Conservation (phyloP, 192 early-diverging fungal genomes). For the Gamsiella multidivaricata region DNA sequence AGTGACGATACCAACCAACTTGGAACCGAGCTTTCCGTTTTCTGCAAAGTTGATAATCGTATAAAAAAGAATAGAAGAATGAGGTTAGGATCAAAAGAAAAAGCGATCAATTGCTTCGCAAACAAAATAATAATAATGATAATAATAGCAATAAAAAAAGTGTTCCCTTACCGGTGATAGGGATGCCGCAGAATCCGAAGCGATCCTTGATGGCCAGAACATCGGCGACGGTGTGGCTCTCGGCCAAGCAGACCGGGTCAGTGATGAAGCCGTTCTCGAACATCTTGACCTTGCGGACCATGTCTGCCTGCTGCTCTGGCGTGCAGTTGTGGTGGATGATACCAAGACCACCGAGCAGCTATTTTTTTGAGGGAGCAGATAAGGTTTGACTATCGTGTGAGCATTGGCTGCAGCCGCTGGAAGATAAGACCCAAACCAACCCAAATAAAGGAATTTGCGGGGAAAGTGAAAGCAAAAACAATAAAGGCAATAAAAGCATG, state of each 20-base stretch:
- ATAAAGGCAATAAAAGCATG: not conserved
- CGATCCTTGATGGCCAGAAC: conserved; percentile 87
- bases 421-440: conserved; percentile 6
- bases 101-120: not conserved
- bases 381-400: conserved; percentile 19
- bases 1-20: conserved; percentile 96
- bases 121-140: not conserved
- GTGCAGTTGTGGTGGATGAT: conserved; percentile 99
- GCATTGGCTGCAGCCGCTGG: not conserved
- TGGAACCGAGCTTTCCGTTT: conserved; percentile 87
- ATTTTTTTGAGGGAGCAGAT: conserved; percentile 2
- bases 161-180: conserved; percentile 80
- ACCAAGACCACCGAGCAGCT: conserved; percentile 92
- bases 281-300: conserved; percentile 98
- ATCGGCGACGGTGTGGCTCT: conserved; percentile 85
- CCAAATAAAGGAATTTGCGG: conserved; percentile 56
- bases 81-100: conserved; percentile 2
- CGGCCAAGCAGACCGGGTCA: conserved; percentile 89
- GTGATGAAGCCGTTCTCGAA: conserved; percentile 99
- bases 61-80: too few relatives aligned
- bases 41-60: conserved; percentile 61
- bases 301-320: conserved; percentile 94
- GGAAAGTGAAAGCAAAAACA: conserved; percentile 33
- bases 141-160: conserved; percentile 9
- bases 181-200: conserved; percentile 96